A percentile compares a stretch with the other conserved stretches of the same genome.
Conservation (phyloP, 371 early-diverging fungal species). For the Catenaria anguillulae region DNA sequence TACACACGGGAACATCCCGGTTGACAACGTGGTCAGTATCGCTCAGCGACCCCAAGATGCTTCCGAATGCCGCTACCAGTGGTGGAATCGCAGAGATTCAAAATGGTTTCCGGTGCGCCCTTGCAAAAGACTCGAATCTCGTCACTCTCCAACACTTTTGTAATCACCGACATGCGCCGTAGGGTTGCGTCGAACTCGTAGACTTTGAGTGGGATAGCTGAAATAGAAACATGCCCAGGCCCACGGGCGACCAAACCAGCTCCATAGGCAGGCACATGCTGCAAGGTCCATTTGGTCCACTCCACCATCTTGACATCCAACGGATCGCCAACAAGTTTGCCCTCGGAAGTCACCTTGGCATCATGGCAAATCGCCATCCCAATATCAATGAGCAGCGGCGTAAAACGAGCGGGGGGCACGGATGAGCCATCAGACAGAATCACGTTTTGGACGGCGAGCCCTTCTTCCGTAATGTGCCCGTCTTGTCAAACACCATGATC, state of each 20-base stretch:
- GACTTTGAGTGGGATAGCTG: too few relatives aligned
- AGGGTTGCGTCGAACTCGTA: slow-evolving; percentile 91
- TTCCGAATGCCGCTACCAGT: too few relatives aligned
- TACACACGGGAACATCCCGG: too few relatives aligned
- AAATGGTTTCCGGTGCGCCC: slow-evolving; percentile 93
- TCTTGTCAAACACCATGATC: slow-evolving; percentile 98
- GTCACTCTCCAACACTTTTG: slow-evolving; percentile 15
- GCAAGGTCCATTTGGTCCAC: too few relatives aligned
- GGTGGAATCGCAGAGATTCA: slow-evolving; percentile 61
- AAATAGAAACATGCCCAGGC: too few relatives aligned
- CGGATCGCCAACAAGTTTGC: slow-evolving; percentile 93
- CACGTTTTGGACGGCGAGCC: slow-evolving; percentile 89
- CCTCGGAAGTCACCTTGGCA: slow-evolving; percentile 75
- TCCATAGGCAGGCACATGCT: slow-evolving; percentile 28
- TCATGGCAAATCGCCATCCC: slow-evolving; percentile 95
- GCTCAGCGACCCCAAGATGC: too few relatives aligned
- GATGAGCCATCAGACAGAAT: slow-evolving; percentile 20
- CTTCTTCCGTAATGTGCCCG: slow-evolving; percentile 99
- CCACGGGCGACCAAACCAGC: not conserved
- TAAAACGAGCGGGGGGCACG: too few relatives aligned
- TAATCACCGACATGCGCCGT: slow-evolving; percentile 88
- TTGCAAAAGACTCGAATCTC: slow-evolving; percentile 83
- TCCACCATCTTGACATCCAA: slow-evolving; percentile 98
- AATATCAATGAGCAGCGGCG: too few relatives aligned
- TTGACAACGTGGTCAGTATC: too few relatives aligned